These are phyloP conservation scores for Aspergillus sp. DNA, from an alignment of 2,329 filamentous ascomycete species.

Conservation along the genomic window DNA sequence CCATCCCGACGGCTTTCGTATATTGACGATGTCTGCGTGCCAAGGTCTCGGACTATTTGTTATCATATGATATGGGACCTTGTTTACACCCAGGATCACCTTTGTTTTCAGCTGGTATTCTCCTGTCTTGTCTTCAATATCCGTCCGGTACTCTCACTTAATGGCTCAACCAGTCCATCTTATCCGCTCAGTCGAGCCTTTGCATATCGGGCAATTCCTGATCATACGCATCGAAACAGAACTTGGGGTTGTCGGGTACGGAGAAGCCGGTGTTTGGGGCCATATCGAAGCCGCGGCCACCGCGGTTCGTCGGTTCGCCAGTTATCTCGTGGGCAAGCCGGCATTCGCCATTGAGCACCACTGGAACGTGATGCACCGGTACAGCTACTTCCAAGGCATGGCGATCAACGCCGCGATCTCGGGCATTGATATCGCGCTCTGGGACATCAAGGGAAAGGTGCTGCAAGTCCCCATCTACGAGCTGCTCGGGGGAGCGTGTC, in stretches of 20 bases:
- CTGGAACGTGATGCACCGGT: neutral
- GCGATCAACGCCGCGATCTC: neutral
- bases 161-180: neutral
- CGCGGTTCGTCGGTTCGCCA: neutral
- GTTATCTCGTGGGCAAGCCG: neutral
- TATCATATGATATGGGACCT: no score
- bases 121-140: neutral
- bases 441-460: neutral
- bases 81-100: no score
- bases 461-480: neutral
- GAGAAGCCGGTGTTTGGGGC: neutral
- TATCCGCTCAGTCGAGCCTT: neutral
- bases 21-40: no score
- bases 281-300: neutral
- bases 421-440: conserved; percentile 1
- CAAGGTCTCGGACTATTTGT: no score
- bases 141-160: neutral
- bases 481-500: neutral
- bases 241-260: neutral
- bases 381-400: neutral
- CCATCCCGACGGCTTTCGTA: no score
- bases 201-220: neutral
- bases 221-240: neutral
- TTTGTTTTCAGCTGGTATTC: neutral
- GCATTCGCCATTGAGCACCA: neutral